Base-by-base conservation (phyloP, 768 basidiomycete species). In the Heimioporus sp. region DNA sequence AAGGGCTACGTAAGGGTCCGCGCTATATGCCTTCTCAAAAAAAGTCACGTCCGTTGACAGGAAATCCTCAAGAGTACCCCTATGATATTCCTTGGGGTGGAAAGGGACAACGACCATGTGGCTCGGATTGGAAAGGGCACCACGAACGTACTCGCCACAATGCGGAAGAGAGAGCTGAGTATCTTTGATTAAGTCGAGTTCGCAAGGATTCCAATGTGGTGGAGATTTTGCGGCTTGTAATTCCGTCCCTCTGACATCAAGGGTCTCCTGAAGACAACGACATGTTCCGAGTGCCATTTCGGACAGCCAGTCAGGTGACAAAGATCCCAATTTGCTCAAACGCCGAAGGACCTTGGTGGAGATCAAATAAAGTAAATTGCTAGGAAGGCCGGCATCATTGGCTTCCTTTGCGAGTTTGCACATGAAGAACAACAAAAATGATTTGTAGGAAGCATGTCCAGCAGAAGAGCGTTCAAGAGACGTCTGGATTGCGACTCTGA, bases 341-440 rank as follows among this genome's bases (percentile, higher is more conserved):
- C 60, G 62, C 13, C 51, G 64, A 39, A 49, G 47, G 19, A 62
- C 46, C 37, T 63, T 65, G 15, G 39, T 42, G 0, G 57, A 55
- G 57, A 68, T 67, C 20, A 49, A 56, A 31, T 60, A 58, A 32
- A 70, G 59, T 7, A 65, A 31, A 37, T 68, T 58, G 41, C 51
- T 66, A 5, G 54, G 42, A 34, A 57, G 41, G n/a, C 57, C 15
- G 0, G 4, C 4, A 2, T 54, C 37, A 2, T 61, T 46, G 2
- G 64, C 65, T 2, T 60, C 17, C 12, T 53, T 47, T 4, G 74
- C 51, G 2, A 64, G 40, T 19, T 54, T 41, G 2, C 69, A 58
- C 31, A 73, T 52, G 48, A 80, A 63, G 47, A 71, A 79, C 3
- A 75, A 50, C 58, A 79, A 72, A 61, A 82, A 82, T 10, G 36